Evolutionary conservation across 164 flowering plant genomes (phyloP), one percentile per base, ranked within the genome.

Genomic region (Magnolia changhungtana): DNA sequence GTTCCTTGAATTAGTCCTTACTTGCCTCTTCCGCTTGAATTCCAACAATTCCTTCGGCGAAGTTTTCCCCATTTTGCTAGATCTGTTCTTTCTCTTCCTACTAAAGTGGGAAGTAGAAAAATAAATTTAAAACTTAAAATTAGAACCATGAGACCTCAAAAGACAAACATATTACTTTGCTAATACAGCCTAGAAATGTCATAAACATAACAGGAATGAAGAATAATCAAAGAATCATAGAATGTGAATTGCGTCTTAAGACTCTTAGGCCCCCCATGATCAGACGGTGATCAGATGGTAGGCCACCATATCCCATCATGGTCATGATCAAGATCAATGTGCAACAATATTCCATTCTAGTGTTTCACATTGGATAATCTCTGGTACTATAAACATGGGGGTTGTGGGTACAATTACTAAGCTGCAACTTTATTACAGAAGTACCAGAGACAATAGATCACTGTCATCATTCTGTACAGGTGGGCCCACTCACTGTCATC

Each of bases 1-100:
- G 69, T 79, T 87, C 59, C 82, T 78, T 1, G 87, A 78, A 74
- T 80, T 84, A 55, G 11, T 55, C 59, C 59, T 55, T 72, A 82
- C 78, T 10, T 74, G 85, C 80, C 85, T 88, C 73, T 78, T 90
- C 81, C 81, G 84, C 50, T 83, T 91, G 8, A 83, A 64, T 65
- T 75, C 82, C 75, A 76, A 85, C 1, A 83, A 52, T 50, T 88
- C 85, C 58, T 86, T 87, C 0, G 88, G 88, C 55, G 88, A 86
- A 31, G 83, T 85, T 75, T 92, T 96, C 23, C 96, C 96, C 95
- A 90, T 92, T 14, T 24, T n/a, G 29, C 2, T 19, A 67, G 23
- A 74, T 20, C 10, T 45, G n/a, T 52, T 50, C 8, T 50, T 14
- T n/a, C 73, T 71, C 49, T 27, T 71, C 73, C 20, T 20, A 71